These are phyloP conservation scores for Tricholoma matsutake DNA, from an alignment of 768 basidiomycete genomes.

Conservation along the genomic window DNA sequence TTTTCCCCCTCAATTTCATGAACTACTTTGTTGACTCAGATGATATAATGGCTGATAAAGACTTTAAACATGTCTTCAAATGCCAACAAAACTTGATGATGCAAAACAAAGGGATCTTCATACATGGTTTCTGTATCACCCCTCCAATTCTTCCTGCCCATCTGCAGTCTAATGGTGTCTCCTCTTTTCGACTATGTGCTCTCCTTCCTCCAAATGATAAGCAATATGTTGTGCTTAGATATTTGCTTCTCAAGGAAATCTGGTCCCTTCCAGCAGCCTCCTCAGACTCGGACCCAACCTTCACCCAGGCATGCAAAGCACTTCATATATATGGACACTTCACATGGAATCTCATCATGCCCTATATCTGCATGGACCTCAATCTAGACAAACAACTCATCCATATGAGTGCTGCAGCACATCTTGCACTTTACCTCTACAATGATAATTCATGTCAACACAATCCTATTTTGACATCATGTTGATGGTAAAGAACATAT, in stretches of 20 bases:
- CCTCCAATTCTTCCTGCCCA: constrained; percentile 11
- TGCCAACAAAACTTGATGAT: constrained; percentile 21
- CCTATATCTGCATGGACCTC: constrained; percentile 29
- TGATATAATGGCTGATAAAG: constrained; percentile 29
- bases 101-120: constrained; percentile 18
- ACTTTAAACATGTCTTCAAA: constrained; percentile 32
- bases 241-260: constrained; percentile 21
- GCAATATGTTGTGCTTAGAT: constrained; percentile 30
- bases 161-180: constrained; percentile 13
- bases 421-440: constrained; percentile 18
- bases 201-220: constrained; percentile 27
- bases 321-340: constrained; percentile 20
- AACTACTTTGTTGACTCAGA: constrained; percentile 27
- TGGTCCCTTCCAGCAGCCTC: constrained; percentile 21
- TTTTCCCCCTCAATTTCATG: constrained; percentile 17
- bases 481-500: constrained; percentile 37
- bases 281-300: constrained; percentile 11
- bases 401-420: constrained; percentile 31
- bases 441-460: background rate
- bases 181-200: constrained; percentile 16
- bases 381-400: constrained; percentile 30
- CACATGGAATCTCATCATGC: constrained; percentile 23
- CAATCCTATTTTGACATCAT: constrained; percentile 30
- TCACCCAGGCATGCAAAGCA: constrained; percentile 16
- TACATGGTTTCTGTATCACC: background rate